Evolutionary conservation across 2,329 filamentous ascomycete species (phyloP), one percentile per base, ranked within the genome.

Genomic region (Aspergillus fischeri): DNA sequence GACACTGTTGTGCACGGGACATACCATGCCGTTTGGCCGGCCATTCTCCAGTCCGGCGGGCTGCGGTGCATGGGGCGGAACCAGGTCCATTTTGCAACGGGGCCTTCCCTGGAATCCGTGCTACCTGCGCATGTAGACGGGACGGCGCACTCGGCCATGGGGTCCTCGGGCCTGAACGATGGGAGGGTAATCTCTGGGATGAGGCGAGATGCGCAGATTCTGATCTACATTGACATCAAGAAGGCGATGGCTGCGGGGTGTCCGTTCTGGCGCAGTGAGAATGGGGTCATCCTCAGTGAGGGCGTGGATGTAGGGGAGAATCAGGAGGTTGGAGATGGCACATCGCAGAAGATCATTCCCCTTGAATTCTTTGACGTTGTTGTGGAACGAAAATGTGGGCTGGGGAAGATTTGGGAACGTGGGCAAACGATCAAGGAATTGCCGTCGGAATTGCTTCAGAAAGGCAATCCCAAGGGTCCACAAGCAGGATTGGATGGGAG

Each of bases 51-150:
- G n/a, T 80, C 83, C 0, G 92, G 92, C 4, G 92, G 93, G 0
- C 76, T 99, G 57, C 86, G 84, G 65, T 83, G 82, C 57, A 97
- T 97, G 94, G 81, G 80, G 0, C 77, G 94, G 54, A 95, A 89
- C 61, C 93, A 97, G 69, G 88, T 97, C 28, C 94, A 99, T 75
- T 96, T 94, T 70, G 90, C 90, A 2, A 85, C 86, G 5, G 91
- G 90, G 0, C 77, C 92, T 11, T 86, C 89, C 0, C 63, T 73
- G 47, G 66, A 70, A 4, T 67, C 70, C 17, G 67, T 77, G 42
- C 55, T 74, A 60, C 64, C 69, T 55, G 32, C 68, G 58, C 52
- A 61, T 4, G 50, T 54, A 5, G 60, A 63, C 17, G 61, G 61
- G 7, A 59, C 47, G 32, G 49, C 45, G 56, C 62, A 35, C 53